Evolutionary conservation across 257 asterid species (phyloP).

Genomic region (Solanum appendiculatum): DNA sequence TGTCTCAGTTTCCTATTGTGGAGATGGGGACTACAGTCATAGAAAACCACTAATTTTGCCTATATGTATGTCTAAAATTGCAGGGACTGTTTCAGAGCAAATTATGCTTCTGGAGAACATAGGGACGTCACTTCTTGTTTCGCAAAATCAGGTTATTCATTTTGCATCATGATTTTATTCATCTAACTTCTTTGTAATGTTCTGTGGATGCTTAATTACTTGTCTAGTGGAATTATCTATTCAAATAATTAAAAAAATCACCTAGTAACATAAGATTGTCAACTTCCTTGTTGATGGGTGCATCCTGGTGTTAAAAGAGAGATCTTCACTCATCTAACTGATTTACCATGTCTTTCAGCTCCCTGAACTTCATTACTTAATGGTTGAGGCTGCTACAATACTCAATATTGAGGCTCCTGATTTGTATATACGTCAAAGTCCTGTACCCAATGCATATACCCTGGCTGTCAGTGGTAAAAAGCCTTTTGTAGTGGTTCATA

Average conservation of each 20-base stretch:
- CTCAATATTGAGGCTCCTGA: conserved; percentile 73
- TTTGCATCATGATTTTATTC: neutral
- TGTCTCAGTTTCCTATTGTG: neutral
- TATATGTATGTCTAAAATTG: neutral
- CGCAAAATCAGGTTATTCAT: conserved; percentile 56
- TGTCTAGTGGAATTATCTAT: neutral
- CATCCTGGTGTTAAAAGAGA: neutral
- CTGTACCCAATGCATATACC: conserved; percentile 89
- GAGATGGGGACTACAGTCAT: neutral
- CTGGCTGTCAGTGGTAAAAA: conserved; percentile 87
- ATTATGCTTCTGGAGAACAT: conserved; percentile 97
- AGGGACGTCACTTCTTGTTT: conserved; percentile 86
- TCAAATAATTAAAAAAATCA: neutral
- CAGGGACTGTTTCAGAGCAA: conserved; percentile 88
- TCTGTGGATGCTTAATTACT: neutral
- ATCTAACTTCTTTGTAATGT: neutral
- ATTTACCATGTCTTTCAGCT: conserved; percentile 37
- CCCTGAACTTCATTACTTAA: conserved; percentile 67
- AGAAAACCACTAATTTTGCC: neutral
- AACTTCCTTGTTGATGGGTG: neutral
- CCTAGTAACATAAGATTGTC: neutral
- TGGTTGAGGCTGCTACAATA: conserved; percentile 70
- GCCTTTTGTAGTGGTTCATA: conserved; percentile 90
- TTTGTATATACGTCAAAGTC: conserved; percentile 85
- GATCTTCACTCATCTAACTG: neutral